Conservation (phyloP, 768 basidiomycete species). For the Boletales sp. region DNA sequence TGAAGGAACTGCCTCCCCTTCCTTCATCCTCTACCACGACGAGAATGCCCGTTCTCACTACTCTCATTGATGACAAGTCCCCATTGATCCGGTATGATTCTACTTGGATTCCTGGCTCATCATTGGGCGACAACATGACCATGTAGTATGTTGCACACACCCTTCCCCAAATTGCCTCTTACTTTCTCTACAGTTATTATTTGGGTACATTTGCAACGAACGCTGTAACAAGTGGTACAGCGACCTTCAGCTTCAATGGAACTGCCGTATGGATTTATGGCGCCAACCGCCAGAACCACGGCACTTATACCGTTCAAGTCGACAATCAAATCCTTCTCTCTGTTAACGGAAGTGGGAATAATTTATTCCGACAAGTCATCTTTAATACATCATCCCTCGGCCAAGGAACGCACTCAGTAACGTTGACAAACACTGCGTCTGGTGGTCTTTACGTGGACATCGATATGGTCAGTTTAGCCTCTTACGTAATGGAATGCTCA, state of each 20-base stretch:
- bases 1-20: not conserved
- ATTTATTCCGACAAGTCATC: conserved; percentile 13
- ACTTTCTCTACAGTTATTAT: conserved; percentile 29
- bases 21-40: not conserved
- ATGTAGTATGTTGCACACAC: conserved; percentile 10
- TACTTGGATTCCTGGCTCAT: conserved; percentile 19
- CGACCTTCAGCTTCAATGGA: conserved; percentile 46
- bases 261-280: conserved; percentile 49
- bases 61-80: conserved; percentile 31
- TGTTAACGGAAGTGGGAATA: not conserved
- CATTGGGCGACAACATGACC: conserved; percentile 9
- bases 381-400: conserved; percentile 38
- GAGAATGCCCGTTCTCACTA: conserved; percentile 24
- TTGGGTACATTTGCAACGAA: conserved; percentile 40
- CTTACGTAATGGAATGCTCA: not conserved
- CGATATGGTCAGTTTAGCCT: conserved; percentile 35
- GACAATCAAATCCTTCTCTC: conserved; percentile 36
- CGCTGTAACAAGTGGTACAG: conserved; percentile 29
- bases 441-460: conserved; percentile 40
- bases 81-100: conserved; percentile 27
- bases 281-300: conserved; percentile 46
- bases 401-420: conserved; percentile 36
- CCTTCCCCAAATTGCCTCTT: not conserved
- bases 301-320: conserved; percentile 40
- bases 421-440: conserved; percentile 30